Evolutionary conservation across 192 early-diverging fungal species (phyloP), one percentile per base, ranked within the genome.

Genomic region (Coemansia furcata): DNA sequence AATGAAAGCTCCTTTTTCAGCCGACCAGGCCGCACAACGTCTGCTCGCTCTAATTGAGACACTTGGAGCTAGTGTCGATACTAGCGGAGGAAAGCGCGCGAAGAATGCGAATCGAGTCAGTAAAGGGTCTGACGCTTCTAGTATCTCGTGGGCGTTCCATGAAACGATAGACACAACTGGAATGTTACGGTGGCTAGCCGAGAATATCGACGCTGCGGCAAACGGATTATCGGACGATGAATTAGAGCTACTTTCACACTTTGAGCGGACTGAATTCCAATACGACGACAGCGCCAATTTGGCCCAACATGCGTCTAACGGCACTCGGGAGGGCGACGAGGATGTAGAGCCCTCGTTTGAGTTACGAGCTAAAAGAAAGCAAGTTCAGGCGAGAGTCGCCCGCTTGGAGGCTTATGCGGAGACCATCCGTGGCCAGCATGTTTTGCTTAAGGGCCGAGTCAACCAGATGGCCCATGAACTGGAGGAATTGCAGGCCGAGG

Each of bases 121-220:
- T 4, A 54, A 54, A 12, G 50, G 3, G 29, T 49, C 54, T 10
- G 67, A 67, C 38, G 64, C 70, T 3, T 75, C 78, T 1, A 80
- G 78, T 26, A 75, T 80, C 42, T 80, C 78, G 1, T 80, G 78
- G 78, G 78, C 69, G 3, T 80, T 80, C 47, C 78, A 75, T 52
- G 69, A 80, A 4, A 69, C 78, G 14, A 67, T 60, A 15, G 78
- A 80, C 59, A 74, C 67, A 3, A 63, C 66, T 7, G 78, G 78
- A 21, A 50, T 80, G 23, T 64, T 80, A 5, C 65, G 60, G 35
- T 80, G 78, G 78, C 60, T 80, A 14, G 62, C 57, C 1, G 67
- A 72, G 21, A 80, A 80, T 44, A 17, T 68, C 19, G 69, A 63
- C 36, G 78, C 78, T 3, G 4, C 40, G 9, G 62, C 52, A 19